phyloP scores from a whole-genome alignment of 2,329 filamentous ascomycete genomes.

The Triangularia setosa region DNA sequence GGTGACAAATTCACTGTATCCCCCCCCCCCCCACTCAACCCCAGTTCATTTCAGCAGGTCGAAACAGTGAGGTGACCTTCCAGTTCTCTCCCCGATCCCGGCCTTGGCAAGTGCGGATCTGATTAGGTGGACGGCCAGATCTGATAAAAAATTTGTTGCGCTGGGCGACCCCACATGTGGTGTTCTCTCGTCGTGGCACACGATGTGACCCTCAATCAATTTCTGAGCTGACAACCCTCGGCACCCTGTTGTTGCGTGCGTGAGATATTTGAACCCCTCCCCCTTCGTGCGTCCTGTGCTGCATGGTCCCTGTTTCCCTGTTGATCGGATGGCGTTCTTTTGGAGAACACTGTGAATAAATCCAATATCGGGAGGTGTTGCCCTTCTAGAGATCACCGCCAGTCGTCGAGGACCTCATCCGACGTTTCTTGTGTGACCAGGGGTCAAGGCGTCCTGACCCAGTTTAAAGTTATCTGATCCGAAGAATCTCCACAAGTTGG shows the following conservation, averaged over 20 bases:
- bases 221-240: background rate
- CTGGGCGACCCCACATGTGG: background rate
- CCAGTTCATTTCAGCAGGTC: background rate
- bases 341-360: no score
- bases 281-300: background rate
- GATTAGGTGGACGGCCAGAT: conserved; percentile 21
- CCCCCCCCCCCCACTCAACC: background rate
- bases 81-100: conserved; percentile 19
- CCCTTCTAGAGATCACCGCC: background rate
- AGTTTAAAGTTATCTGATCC: conserved; percentile 23
- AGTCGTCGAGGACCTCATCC: background rate
- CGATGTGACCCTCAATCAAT: background rate
- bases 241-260: background rate
- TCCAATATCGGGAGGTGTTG: no score
- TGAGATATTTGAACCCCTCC: background rate
- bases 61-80: background rate
- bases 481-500: background rate
- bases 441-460: background rate
- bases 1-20: background rate
- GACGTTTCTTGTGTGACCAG: background rate
- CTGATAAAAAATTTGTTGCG: conserved; percentile 17
- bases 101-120: conserved; percentile 23
- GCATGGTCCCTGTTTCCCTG: background rate
- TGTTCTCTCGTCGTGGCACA: no score
- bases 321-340: background rate